A percentile compares a stretch with the other conserved stretches of the same genome.
phyloP scores from a whole-genome alignment of 2,329 filamentous ascomycete genomes.

The Dichotomopilus funicola region DNA sequence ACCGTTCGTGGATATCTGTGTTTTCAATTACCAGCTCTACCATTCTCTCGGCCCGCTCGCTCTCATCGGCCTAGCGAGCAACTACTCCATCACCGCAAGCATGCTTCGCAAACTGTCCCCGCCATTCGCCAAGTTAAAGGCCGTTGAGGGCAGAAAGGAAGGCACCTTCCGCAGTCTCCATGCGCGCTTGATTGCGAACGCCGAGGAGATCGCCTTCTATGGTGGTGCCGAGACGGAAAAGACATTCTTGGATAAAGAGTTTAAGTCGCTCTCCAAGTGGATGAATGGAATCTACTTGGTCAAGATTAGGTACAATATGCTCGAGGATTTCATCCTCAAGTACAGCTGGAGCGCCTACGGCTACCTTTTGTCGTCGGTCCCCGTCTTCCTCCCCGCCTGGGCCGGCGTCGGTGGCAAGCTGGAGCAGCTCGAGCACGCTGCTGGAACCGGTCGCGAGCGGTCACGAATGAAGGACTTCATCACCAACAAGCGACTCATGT shows the following conservation, averaged over 20 bases:
- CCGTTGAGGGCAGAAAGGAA: conserved; percentile 89
- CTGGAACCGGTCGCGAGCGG: conserved; percentile 59
- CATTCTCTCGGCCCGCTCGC: conserved; percentile 84
- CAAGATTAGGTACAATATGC: conserved; percentile 97
- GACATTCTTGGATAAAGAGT: conserved; percentile 83
- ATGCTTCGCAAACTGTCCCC: conserved; percentile 83
- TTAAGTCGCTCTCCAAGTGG: conserved; percentile 87
- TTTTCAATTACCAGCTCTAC: conserved; percentile 97
- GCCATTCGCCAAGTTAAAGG: conserved; percentile 94
- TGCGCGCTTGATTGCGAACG: conserved; percentile 87
- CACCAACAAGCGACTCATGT: conserved; percentile 97
- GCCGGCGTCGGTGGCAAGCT: conserved; percentile 71
- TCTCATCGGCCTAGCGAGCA: conserved; percentile 76
- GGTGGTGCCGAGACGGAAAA: conserved; percentile 94
- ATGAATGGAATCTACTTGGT: conserved; percentile 98
- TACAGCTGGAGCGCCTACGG: conserved; percentile 99
- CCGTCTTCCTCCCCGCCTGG: conserved; percentile 91
- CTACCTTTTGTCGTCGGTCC: conserved; percentile 86
- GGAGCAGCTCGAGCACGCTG: conserved; percentile 52
- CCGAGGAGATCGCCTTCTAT: conserved; percentile 96
- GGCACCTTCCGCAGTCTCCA: conserved; percentile 91
- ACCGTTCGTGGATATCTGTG: conserved; percentile 90
- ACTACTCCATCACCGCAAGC: conserved; percentile 91
- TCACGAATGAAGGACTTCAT: conserved; percentile 98
- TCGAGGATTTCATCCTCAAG: conserved; percentile 96